phyloP scores from a whole-genome alignment of 139 green algal genomes.

The Chlorella sp. region DNA sequence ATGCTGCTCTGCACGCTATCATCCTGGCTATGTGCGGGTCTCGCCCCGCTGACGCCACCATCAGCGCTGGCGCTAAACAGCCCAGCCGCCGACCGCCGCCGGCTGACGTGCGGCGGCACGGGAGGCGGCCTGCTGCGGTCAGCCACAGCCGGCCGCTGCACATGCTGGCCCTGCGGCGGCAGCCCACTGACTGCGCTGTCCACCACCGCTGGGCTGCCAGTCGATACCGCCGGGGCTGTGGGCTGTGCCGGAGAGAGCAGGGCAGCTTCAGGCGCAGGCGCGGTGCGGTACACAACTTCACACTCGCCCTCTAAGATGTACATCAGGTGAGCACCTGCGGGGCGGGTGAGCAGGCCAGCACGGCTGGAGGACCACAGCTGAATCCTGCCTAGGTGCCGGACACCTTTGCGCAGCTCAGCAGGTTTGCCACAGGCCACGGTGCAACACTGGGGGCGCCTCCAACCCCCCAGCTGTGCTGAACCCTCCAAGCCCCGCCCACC shows the following conservation, averaged over 20 bases:
- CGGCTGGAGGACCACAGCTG: no score
- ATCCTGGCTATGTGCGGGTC: background rate
- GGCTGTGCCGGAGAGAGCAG: background rate
- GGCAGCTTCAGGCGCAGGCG: background rate
- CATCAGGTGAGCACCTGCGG: conserved; percentile 35
- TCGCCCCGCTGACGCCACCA: no score
- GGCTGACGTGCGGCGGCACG: background rate
- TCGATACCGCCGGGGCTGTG: no score
- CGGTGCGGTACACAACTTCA: conserved; percentile 44
- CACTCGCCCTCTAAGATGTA: conserved; percentile 58
- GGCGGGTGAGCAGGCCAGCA: background rate
- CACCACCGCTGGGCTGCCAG: no score
- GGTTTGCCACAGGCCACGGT: no score
- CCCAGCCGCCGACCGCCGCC: conserved; percentile 6
- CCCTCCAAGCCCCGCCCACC: no score
- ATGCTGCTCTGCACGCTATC: background rate
- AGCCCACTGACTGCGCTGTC: no score
- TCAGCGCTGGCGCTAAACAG: background rate
- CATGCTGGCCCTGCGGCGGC: background rate
- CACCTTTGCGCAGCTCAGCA: no score
- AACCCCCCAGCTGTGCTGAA: no score
- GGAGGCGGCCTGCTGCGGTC: background rate
- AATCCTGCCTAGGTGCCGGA: no score
- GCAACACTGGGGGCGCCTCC: no score
- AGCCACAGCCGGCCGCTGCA: background rate